phyloP scores from a whole-genome alignment of 768 basidiomycete species.

The Suillus cothurnatus region DNA sequence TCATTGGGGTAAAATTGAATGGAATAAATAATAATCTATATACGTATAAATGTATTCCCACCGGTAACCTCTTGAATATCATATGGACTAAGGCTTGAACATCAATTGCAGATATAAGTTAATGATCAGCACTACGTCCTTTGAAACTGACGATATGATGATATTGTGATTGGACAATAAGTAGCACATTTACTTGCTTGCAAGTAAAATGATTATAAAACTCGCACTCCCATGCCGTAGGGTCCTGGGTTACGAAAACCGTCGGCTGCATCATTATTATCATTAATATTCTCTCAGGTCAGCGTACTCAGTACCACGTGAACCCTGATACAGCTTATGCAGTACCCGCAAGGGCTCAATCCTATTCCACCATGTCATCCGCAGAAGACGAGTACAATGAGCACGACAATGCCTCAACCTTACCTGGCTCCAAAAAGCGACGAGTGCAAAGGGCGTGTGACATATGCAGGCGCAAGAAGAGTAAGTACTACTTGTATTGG shows the following conservation, averaged over 20 bases:
- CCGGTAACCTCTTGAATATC: too few species aligned
- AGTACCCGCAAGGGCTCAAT: neutral
- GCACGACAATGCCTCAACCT: slow-evolving; percentile 30
- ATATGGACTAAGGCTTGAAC: neutral
- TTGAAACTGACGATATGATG: neutral
- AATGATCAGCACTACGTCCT: neutral
- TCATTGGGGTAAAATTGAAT: too few species aligned
- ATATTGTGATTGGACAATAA: too few species aligned
- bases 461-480: slow-evolving; percentile 82
- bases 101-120: neutral
- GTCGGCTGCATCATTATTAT: neutral
- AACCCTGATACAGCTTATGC: neutral
- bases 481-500: slow-evolving; percentile 38
- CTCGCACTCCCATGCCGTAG: neutral
- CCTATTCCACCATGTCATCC: slow-evolving; percentile 52
- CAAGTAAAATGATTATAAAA: neutral
- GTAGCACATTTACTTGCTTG: neutral
- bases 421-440: slow-evolving; percentile 60
- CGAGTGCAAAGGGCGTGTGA: slow-evolving; percentile 82
- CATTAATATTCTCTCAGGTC: neutral
- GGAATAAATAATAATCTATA: too few species aligned
- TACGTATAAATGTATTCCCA: too few species aligned
- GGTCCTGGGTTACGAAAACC: neutral
- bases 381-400: slow-evolving; percentile 66
- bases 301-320: neutral